Base-by-base conservation (phyloP, 23 red algal genomes). In the Gracilariopsis chorda region DNA sequence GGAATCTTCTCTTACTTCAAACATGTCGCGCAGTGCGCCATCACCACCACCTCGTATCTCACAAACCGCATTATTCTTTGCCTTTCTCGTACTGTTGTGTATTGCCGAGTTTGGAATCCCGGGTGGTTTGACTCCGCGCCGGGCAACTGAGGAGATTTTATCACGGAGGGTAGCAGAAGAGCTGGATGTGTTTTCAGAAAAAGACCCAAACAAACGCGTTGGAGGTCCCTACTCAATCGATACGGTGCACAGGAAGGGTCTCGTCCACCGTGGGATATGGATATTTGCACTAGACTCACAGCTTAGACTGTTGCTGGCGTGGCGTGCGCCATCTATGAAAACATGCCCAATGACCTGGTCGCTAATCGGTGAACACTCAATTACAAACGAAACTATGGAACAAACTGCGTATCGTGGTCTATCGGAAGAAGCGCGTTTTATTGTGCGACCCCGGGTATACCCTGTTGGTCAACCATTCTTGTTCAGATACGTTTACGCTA, bases 331-430 rank as follows among this genome's bases (percentile, higher is more conserved):
- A 17, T 19, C 55, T 3, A 80, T 61, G 48, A 80, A 70, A 40
- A 90, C 86, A 4, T 90, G 86, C 32, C 86, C 86, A 10, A 80
- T 80, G 86, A 80, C 86, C 23, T 90, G 86, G 86, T 37, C 86
- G 28, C 70, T 58, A 51, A 55, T 90, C 23, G 86, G 86, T 30
- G 86, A 90, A 51, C 86, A 90, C 69, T 64, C 74, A 10, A 56
- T 90, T 40, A 51, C 73, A 1, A 78, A 80, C 44, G 86, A 90
- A 51, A 80, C 86, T 1, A 80, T 90, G 45, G 86, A 80, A 51
- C n/a, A 80, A 29, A 69, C 86, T 7, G 69, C 86, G 12, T 19
- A 23, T 8, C 43, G 86, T 37, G 86, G 86, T 42, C 36, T 90
- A 27, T 17, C 60, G 17, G 86, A 90, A 20, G 86, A 90, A 51